phyloP scores from a whole-genome alignment of 2,329 filamentous ascomycete genomes.

The Metarhizium humberi region DNA sequence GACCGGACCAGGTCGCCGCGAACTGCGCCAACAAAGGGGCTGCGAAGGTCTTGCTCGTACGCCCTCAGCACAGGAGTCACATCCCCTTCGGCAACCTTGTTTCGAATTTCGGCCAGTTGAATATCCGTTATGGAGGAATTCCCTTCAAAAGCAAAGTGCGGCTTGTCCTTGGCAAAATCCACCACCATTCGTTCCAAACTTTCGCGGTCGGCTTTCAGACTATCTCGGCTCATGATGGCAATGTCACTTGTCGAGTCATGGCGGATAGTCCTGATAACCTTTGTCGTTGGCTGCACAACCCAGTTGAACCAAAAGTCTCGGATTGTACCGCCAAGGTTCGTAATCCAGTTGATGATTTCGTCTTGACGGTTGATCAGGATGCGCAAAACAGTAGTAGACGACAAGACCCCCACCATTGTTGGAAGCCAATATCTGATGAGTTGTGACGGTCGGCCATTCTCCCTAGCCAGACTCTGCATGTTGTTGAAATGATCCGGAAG shows the following conservation, averaged over 20 bases:
- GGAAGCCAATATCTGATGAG: constrained; percentile 87
- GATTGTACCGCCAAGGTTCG: constrained; percentile 66
- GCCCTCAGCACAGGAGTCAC: constrained; percentile 84
- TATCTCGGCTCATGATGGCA: constrained; percentile 91
- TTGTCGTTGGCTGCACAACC: constrained; percentile 78
- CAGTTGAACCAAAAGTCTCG: constrained; percentile 95
- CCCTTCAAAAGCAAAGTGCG: constrained; percentile 44
- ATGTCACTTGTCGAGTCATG: constrained; percentile 91
- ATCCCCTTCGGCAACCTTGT: constrained; percentile 82
- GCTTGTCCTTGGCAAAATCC: constrained; percentile 83
- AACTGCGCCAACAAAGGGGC: constrained; percentile 72
- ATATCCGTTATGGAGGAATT: constrained; percentile 47
- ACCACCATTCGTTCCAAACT: constrained; percentile 97
- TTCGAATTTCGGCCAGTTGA: constrained; percentile 65
- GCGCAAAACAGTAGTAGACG: constrained; percentile 77
- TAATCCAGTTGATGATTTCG: constrained; percentile 72
- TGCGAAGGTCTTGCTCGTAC: constrained; percentile 81
- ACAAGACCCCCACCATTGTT: constrained; percentile 59
- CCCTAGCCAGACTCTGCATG: constrained; percentile 44
- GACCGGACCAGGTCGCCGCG: constrained; percentile 82
- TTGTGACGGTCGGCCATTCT: constrained; percentile 66
- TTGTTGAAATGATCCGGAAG: constrained; percentile 57
- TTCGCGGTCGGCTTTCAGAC: constrained; percentile 78
- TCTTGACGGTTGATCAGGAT: constrained; percentile 66
- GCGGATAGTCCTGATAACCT: constrained; percentile 82